phyloP scores from a whole-genome alignment of 2,329 filamentous ascomycete species.

The Nigrograna mackinnonii region DNA sequence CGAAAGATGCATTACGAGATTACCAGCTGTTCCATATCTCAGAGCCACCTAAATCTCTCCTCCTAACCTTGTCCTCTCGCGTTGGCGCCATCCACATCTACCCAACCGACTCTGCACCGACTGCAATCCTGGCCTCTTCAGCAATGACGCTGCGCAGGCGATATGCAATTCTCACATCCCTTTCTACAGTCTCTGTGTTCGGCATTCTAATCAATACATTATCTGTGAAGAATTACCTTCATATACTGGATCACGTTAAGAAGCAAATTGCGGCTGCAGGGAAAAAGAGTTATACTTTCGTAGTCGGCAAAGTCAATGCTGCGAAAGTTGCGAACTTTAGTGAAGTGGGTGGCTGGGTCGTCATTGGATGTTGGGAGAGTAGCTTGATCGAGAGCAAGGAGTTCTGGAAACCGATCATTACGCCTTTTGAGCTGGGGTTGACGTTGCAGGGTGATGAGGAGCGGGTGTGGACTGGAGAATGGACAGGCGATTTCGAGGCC shows the following conservation, averaged over 20 bases:
- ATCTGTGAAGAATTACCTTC: constrained; percentile 86
- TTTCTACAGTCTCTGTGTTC: constrained; percentile 81
- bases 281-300: constrained; percentile 95
- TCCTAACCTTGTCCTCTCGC: constrained; percentile 84
- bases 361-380: constrained; percentile 98
- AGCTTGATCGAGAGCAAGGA: constrained; percentile 85
- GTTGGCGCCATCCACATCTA: constrained; percentile 80
- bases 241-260: constrained; percentile 75
- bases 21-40: constrained; percentile 86
- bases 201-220: constrained; percentile 97
- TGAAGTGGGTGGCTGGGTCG: constrained; percentile 94
- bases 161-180: constrained; percentile 81
- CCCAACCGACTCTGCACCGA: constrained; percentile 53
- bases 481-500: constrained; percentile 84
- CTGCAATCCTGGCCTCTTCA: constrained; percentile 53
- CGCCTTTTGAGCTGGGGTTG: constrained; percentile 88
- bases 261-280: constrained; percentile 74
- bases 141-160: constrained; percentile 73
- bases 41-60: constrained; percentile 76
- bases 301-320: constrained; percentile 94
- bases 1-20: constrained; percentile 58
- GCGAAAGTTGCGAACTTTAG: constrained; percentile 96
- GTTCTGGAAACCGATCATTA: constrained; percentile 88
- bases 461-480: constrained; percentile 83
- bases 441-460: constrained; percentile 75